Evolutionary conservation across 345 rosid genomes (phyloP), one percentile per base, ranked within the genome.

Genomic region (Anacardium occidentale): DNA sequence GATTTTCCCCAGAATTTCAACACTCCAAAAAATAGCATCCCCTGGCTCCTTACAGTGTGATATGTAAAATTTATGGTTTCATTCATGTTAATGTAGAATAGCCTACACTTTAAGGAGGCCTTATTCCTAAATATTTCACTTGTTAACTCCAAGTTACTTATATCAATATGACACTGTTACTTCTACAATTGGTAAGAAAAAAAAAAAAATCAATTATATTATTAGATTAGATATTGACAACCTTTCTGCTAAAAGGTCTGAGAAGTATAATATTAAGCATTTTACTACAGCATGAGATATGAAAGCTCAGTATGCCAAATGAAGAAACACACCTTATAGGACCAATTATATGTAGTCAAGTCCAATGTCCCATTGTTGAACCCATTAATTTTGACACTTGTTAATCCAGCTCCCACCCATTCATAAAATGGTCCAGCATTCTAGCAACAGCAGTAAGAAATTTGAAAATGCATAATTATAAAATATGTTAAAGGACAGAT

Each of bases 391-490:
- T 82, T 83, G 65, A 92, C 97, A 77, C 90, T 85, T 44, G 92
- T 86, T 53, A 90, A 81, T 70, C 98, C 97, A 8, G 97, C 96
- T 78, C 84, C 85, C 68, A 82, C 72, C 85, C 87, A 95, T 80
- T 95, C 98, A 72, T 95, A 92, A 79, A 75, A 83, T 29, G 92
- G 69, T 70, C 99, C 99, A 53, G 96, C 99, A 82, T 84, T 95
- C 99, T 92, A 82, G 74, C 52, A 64, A 3, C 24, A 51, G 64
- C 45, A 22, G 4, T 21, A 47, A 32, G 66, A 47, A 24, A 56
- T 64, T 61, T 21, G 32, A 53, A 61, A 48, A 63, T 26, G 62
- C 32, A 58, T 10, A 62, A 68, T 61, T 64, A 26, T 26, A 57
- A 21, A 71, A 20, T 56, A 26, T 42, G 44, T 13, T 17, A 22